Conservation (phyloP, 345 rosid genomes). For the Aquilaria sinensis region DNA sequence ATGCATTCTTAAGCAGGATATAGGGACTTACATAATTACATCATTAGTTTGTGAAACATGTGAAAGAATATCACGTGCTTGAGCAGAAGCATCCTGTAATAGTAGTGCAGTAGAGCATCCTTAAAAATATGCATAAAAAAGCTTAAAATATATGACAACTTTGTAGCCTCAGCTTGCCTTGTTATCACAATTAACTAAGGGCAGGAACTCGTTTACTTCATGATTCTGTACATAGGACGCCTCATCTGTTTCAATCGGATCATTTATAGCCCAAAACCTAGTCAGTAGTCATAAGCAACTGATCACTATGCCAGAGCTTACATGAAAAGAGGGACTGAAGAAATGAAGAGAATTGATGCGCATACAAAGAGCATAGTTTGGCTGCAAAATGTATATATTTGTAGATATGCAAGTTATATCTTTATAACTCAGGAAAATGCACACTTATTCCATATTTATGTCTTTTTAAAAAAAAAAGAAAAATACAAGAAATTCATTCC, state of each 20-base stretch:
- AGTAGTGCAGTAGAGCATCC: slow-evolving; percentile 8
- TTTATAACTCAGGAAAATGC: no score
- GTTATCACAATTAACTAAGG: slow-evolving; percentile 52
- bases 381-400: no score
- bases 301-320: slow-evolving; percentile 5
- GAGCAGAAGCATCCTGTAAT: slow-evolving; percentile 40
- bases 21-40: slow-evolving; percentile 62
- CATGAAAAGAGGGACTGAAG: neutral
- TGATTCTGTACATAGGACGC: slow-evolving; percentile 26
- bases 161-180: slow-evolving; percentile 46
- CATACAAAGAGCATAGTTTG: no score
- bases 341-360: neutral
- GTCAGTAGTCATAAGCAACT: neutral
- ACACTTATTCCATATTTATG: no score
- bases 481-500: no score
- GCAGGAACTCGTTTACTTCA: slow-evolving; percentile 36
- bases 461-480: no score
- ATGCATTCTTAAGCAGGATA: slow-evolving; percentile 1
- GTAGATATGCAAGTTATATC: no score
- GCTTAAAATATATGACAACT: neutral
- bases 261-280: slow-evolving; percentile 63
- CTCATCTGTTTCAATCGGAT: slow-evolving; percentile 30
- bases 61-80: slow-evolving; percentile 70
- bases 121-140: slow-evolving; percentile 11
- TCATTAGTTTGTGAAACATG: slow-evolving; percentile 90